Percentiles rank a stretch among this genome's conserved stretches.
These are phyloP conservation scores for Penicillium sp. DNA, from an alignment of 2,329 filamentous ascomycete genomes.

Conservation along the genomic window DNA sequence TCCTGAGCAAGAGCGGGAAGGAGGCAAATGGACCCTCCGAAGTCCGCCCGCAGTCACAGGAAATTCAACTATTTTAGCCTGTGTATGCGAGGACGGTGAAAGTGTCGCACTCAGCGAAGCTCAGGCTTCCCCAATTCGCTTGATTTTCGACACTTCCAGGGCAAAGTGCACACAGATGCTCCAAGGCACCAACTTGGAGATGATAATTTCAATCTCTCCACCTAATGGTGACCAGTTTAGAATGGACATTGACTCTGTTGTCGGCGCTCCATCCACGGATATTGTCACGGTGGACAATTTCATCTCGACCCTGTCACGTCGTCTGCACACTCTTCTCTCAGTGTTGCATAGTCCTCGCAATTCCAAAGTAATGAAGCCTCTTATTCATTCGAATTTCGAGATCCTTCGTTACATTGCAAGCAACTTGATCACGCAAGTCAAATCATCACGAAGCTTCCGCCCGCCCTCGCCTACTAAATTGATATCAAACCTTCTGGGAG, in stretches of 20 bases:
- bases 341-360: slow-evolving; percentile 63
- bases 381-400: slow-evolving; percentile 76
- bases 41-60: slow-evolving; percentile 61
- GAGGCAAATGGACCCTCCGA: slow-evolving; percentile 75
- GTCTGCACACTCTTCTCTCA: slow-evolving; percentile 70
- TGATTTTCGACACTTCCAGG: slow-evolving; percentile 39
- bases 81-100: slow-evolving; percentile 42
- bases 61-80: slow-evolving; percentile 53
- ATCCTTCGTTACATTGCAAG: slow-evolving; percentile 69
- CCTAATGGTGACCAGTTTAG: slow-evolving; percentile 60
- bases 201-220: slow-evolving; percentile 66
- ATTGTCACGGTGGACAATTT: slow-evolving; percentile 71
- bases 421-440: slow-evolving; percentile 61
- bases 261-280: slow-evolving; percentile 71
- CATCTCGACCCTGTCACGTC: slow-evolving; percentile 68
- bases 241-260: slow-evolving; percentile 61
- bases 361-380: slow-evolving; percentile 52
- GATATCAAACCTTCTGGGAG: slow-evolving; percentile 75
- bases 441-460: slow-evolving; percentile 61
- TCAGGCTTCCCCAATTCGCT: slow-evolving; percentile 32
- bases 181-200: slow-evolving; percentile 39
- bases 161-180: slow-evolving; percentile 29
- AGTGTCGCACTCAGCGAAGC: slow-evolving; percentile 54
- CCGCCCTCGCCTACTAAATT: slow-evolving; percentile 87
- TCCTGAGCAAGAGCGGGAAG: slow-evolving; percentile 76